Conservation (phyloP, 2,329 filamentous ascomycete species). For the Xylariaceae sp. region DNA sequence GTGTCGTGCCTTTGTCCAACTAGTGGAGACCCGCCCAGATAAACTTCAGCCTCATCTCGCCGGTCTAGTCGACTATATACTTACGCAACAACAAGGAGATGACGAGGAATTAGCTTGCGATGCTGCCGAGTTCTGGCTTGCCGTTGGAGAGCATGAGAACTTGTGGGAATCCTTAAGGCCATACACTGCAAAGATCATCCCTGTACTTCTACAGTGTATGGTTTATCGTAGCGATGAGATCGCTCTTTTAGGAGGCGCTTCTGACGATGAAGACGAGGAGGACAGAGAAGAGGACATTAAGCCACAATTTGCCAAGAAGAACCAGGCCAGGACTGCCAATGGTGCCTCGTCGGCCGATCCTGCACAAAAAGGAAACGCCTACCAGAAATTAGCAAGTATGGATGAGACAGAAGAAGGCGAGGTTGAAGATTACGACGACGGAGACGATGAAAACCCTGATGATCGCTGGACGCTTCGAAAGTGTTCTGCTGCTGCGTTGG, state of each 20-base stretch:
- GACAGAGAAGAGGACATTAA: slow-evolving; percentile 89
- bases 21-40: slow-evolving; percentile 86
- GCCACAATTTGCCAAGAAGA: slow-evolving; percentile 78
- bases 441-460: slow-evolving; percentile 78
- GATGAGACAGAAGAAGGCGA: slow-evolving; percentile 85
- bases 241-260: slow-evolving; percentile 73
- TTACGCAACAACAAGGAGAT: slow-evolving; percentile 80
- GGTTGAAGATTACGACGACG: slow-evolving; percentile 68
- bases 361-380: slow-evolving; percentile 51
- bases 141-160: slow-evolving; percentile 80
- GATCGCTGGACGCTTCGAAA: slow-evolving; percentile 94
- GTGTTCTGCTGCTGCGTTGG: slow-evolving; percentile 91
- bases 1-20: slow-evolving; percentile 85
- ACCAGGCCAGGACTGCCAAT: slow-evolving; percentile 55
- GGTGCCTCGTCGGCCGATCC: slow-evolving; percentile 48
- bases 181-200: slow-evolving; percentile 79
- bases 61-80: slow-evolving; percentile 88
- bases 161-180: slow-evolving; percentile 73
- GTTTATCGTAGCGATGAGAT: slow-evolving; percentile 95
- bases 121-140: slow-evolving; percentile 96
- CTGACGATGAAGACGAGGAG: slow-evolving; percentile 86
- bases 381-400: slow-evolving; percentile 53
- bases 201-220: slow-evolving; percentile 90
- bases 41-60: slow-evolving; percentile 85
- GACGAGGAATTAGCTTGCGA: slow-evolving; percentile 90